Percentiles rank a stretch among this genome's conserved stretches.
Conservation (phyloP, 768 basidiomycete species). For the Pholiota molesta region DNA sequence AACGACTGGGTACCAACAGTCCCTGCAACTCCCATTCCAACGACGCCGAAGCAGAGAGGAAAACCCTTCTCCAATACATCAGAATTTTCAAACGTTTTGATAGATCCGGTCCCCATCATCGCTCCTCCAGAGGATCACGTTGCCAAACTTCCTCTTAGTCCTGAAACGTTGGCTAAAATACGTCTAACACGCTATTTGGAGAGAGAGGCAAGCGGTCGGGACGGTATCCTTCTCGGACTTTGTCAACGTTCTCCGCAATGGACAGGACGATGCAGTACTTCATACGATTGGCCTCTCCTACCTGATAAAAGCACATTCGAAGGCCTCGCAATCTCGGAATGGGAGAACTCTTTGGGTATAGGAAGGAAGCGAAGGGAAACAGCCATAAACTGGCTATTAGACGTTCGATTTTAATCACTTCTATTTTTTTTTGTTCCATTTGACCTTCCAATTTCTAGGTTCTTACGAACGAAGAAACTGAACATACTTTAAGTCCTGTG, state of each 20-base stretch:
- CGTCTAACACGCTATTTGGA: slow-evolving; percentile 43
- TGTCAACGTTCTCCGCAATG: slow-evolving; percentile 5
- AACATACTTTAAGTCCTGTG: not conserved
- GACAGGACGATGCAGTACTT: not conserved
- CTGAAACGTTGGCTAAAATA: slow-evolving; percentile 46
- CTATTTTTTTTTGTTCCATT: not conserved
- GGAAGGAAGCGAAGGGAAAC: slow-evolving; percentile 19
- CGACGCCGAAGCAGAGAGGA: not conserved
- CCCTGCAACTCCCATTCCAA: slow-evolving; percentile 14
- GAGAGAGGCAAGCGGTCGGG: slow-evolving; percentile 41
- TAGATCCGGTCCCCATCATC: slow-evolving; percentile 48
- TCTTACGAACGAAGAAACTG: slow-evolving; percentile 20
- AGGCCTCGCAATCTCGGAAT: not conserved
- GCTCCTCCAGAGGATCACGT: slow-evolving; percentile 49
- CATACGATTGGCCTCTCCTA: not conserved
- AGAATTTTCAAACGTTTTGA: not conserved
- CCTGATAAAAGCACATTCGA: not conserved
- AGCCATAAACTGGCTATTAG: slow-evolving; percentile 33
- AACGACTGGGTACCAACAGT: slow-evolving; percentile 15
- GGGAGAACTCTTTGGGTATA: slow-evolving; percentile 20
- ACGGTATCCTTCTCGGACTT: slow-evolving; percentile 31
- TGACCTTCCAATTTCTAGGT: slow-evolving; percentile 15
- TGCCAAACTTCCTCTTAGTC: slow-evolving; percentile 33
- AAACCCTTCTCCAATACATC: not conserved
- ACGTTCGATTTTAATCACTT: slow-evolving; percentile 34